A percentile compares a stretch with the other conserved stretches of the same genome.
Conservation (phyloP, 495 filamentous ascomycete genomes). For the Daldinia bambusicola region DNA sequence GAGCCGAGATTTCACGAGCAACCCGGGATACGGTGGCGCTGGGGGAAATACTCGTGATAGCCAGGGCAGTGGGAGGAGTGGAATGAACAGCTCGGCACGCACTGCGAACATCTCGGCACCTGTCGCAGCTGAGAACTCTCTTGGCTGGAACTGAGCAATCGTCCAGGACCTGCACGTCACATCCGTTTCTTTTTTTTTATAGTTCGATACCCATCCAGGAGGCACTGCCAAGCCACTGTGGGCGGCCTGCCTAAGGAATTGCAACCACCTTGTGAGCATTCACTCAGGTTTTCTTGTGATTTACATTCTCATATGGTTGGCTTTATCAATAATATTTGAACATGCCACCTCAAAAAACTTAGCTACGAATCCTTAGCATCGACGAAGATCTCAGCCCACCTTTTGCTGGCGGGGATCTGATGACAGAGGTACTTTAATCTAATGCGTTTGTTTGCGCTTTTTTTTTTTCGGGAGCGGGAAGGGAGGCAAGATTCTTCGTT, state of each 20-base stretch:
- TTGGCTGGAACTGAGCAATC: conserved; percentile 89
- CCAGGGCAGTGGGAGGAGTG: conserved; percentile 75
- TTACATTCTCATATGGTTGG: conserved; percentile 48
- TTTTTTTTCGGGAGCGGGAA: conserved; percentile 5
- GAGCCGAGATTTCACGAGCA: conserved; percentile 59
- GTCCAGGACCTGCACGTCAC: conserved; percentile 45
- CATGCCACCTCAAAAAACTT: conserved; percentile 31
- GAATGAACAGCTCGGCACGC: conserved; percentile 77
- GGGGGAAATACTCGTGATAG: conserved; percentile 65
- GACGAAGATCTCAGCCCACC: conserved; percentile 49
- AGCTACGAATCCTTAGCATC: conserved; percentile 46
- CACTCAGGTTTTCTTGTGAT: conserved; percentile 48
- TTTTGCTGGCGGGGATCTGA: conserved; percentile 56
- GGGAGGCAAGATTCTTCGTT: conserved; percentile 26
- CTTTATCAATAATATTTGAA: conserved; percentile 42
- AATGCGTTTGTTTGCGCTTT: conserved; percentile 51
- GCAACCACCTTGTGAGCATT: conserved; percentile 43
- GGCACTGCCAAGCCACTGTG: conserved; percentile 40
- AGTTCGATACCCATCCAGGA: conserved; percentile 63
- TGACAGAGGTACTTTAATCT: conserved; percentile 52
- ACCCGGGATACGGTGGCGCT: conserved; percentile 57
- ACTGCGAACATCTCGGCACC: conserved; percentile 79
- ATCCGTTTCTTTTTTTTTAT: conserved; percentile 52
- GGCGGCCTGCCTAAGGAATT: conserved; percentile 43
- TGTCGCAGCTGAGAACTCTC: conserved; percentile 95